Conservation (phyloP, 129 eudicot species). For the carrot (Daucus carota) region DNA sequence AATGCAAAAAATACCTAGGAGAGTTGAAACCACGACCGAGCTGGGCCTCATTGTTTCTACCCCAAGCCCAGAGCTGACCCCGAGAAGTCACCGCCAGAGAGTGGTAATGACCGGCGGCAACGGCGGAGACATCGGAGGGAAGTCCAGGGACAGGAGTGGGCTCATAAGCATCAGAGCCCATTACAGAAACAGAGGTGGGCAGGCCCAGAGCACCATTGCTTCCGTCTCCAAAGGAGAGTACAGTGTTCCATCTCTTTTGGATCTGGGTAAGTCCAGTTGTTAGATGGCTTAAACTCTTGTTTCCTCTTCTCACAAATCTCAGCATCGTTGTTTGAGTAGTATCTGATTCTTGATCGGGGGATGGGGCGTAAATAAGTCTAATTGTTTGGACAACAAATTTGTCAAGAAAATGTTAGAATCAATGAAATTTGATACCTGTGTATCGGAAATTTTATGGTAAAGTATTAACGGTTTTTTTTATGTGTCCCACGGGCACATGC, state of each 20-base stretch:
- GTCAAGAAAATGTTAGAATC: too few relatives aligned
- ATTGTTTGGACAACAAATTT: too few relatives aligned
- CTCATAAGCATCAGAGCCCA: slow-evolving; percentile 66
- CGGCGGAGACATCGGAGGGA: slow-evolving; percentile 53
- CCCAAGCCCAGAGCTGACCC: slow-evolving; percentile 96
- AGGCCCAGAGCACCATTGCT: slow-evolving; percentile 78
- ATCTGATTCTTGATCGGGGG: neutral
- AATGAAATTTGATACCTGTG: too few relatives aligned
- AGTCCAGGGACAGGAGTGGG: slow-evolving; percentile 62
- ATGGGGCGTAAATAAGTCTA: too few relatives aligned
- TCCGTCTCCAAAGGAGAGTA: slow-evolving; percentile 85
- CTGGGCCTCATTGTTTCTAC: slow-evolving; percentile 77
- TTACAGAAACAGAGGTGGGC: slow-evolving; percentile 37
- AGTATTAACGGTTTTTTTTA: too few relatives aligned
- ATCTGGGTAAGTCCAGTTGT: slow-evolving; percentile 15
- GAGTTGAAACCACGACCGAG: slow-evolving; percentile 58
- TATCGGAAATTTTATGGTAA: too few relatives aligned
- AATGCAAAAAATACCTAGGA: slow-evolving; percentile 43
- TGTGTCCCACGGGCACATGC: too few relatives aligned
- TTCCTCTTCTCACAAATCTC: slow-evolving; percentile 18
- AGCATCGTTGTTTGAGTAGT: slow-evolving; percentile 20
- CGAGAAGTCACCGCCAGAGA: slow-evolving; percentile 75
- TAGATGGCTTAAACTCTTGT: slow-evolving; percentile 10
- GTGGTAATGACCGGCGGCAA: slow-evolving; percentile 93
- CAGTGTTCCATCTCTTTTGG: slow-evolving; percentile 36